Evolutionary conservation across 495 filamentous ascomycete genomes (phyloP).

Genomic region (Friedmanniomyces simplex): DNA sequence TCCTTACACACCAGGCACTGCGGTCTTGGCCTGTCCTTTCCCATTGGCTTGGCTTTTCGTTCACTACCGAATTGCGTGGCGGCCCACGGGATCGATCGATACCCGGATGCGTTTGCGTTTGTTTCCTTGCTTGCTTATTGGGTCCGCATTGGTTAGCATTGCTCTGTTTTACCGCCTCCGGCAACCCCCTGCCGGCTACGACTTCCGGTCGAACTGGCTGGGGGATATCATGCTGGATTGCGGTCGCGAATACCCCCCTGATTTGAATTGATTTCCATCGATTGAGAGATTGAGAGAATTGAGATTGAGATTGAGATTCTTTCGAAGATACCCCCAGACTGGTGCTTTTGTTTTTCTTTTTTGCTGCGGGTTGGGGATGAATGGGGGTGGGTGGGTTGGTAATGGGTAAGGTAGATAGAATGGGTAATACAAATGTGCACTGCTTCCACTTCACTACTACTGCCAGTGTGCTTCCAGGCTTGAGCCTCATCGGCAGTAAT

Average conservation of each 20-base stretch:
- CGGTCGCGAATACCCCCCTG: slow-evolving; percentile 16
- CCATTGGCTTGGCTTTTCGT: no score
- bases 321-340: slow-evolving; percentile 18
- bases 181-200: neutral
- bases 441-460: neutral
- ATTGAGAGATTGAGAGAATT: no score
- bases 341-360: neutral
- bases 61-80: no score
- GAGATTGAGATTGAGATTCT: slow-evolving; percentile 9
- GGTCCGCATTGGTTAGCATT: slow-evolving; percentile 1
- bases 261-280: no score
- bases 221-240: neutral
- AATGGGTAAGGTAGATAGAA: neutral
- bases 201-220: no score
- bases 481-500: no score
- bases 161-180: slow-evolving; percentile 6
- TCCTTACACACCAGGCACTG: no score
- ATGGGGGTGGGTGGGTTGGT: neutral
- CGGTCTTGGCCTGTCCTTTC: no score
- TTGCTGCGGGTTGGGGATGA: neutral
- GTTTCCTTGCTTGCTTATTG: neutral
- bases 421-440: neutral
- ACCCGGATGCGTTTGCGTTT: no score
- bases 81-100: no score
- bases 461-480: neutral